Percentiles rank a stretch among this genome's conserved stretches.
phyloP scores from a whole-genome alignment of 2,329 filamentous ascomycete genomes.

The Calonectria pauciramosa region DNA sequence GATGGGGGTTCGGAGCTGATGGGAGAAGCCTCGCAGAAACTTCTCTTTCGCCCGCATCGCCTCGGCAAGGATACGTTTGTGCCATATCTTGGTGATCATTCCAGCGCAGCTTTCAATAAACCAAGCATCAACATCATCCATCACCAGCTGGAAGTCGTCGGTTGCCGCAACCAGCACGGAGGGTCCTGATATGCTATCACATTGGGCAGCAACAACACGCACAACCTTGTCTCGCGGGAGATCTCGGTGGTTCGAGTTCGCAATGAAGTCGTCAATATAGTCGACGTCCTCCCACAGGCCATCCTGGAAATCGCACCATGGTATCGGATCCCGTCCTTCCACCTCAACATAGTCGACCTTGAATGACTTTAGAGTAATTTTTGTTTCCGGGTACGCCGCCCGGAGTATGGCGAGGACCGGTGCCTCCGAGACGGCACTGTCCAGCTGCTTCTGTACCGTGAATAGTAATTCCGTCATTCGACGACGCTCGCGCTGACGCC shows the following conservation, averaged over 20 bases:
- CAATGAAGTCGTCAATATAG: constrained; percentile 55
- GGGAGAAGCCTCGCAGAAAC: constrained; percentile 60
- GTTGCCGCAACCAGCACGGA: constrained; percentile 56
- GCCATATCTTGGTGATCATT: constrained; percentile 54
- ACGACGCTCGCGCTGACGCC: constrained; percentile 56
- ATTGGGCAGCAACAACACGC: constrained; percentile 54
- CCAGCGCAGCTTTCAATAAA: constrained; percentile 57
- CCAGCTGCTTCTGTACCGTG: constrained; percentile 38
- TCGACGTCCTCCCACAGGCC: constrained; percentile 60
- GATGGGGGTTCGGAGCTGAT: constrained; percentile 62
- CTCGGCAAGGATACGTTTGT: constrained; percentile 54
- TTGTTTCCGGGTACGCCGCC: constrained; percentile 51
- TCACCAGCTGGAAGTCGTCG: constrained; percentile 57
- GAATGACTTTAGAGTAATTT: constrained; percentile 45
- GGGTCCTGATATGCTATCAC: constrained; percentile 47
- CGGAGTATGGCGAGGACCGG: constrained; percentile 47
- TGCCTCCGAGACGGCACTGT: constrained; percentile 34
- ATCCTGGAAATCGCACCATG: constrained; percentile 48
- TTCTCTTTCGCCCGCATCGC: constrained; percentile 58
- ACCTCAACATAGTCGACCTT: constrained; percentile 43
- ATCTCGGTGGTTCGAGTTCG: constrained; percentile 50
- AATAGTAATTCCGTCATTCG: constrained; percentile 53
- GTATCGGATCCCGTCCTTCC: constrained; percentile 45
- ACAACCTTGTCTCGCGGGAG: constrained; percentile 47
- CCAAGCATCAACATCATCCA: constrained; percentile 62